Percentiles rank a stretch among this genome's conserved stretches.
Evolutionary conservation across 78 protist genomes (phyloP).

Genomic region (Guillardia theta): DNA sequence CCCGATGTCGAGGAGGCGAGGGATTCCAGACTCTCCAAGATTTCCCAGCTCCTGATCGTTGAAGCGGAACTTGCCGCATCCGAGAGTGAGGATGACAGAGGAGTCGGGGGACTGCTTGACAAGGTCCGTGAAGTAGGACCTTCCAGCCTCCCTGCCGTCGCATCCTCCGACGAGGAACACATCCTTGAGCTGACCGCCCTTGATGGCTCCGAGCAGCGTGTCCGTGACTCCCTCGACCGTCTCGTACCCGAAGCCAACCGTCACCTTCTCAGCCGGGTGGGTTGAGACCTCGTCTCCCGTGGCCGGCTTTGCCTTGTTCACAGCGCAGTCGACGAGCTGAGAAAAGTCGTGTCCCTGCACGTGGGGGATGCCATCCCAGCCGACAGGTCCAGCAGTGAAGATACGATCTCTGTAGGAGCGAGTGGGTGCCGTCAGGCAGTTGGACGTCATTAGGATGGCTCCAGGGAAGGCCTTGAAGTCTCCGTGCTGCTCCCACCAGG

Average conservation of each 20-base stretch:
- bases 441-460: slow-evolving; percentile 82
- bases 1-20: slow-evolving; percentile 85
- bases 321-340: not conserved
- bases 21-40: slow-evolving; percentile 74
- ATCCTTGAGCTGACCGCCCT: slow-evolving; percentile 60
- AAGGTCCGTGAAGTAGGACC: slow-evolving; percentile 24
- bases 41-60: slow-evolving; percentile 50
- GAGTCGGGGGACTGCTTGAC: slow-evolving; percentile 52
- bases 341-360: not conserved
- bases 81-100: slow-evolving; percentile 63
- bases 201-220: slow-evolving; percentile 61
- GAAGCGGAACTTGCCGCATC: slow-evolving; percentile 39
- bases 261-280: too few species aligned
- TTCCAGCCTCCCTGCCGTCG: slow-evolving; percentile 73
- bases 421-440: slow-evolving; percentile 73
- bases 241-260: too few species aligned
- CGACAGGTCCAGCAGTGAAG: slow-evolving; percentile 68
- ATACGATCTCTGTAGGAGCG: slow-evolving; percentile 62
- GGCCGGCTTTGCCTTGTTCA: too few species aligned
- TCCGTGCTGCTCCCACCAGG: slow-evolving; percentile 81
- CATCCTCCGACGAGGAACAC: slow-evolving; percentile 86
- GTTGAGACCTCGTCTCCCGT: too few species aligned
- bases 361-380: slow-evolving; percentile 54
- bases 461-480: slow-evolving; percentile 71
- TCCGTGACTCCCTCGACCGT: too few species aligned